Base-by-base conservation (phyloP, 2,329 filamentous ascomycete species). In the Colletotrichum orbiculare region DNA sequence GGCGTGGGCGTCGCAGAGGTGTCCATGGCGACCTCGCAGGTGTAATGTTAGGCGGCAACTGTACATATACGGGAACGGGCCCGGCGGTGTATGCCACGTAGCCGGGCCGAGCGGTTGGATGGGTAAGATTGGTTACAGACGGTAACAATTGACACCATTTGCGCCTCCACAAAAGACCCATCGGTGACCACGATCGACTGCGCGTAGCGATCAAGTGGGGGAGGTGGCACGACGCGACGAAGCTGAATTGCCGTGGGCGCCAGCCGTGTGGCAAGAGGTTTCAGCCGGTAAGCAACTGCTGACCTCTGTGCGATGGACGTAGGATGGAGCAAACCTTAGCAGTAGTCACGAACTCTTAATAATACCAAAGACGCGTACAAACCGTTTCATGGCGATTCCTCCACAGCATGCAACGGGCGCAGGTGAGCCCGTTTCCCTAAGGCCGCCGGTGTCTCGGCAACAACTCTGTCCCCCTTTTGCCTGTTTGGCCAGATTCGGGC, bases 1-100 rank as follows among this genome's bases (percentile, higher is more conserved):
- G n/a, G 33, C 11, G n/a, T 41, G 15, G 13, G 12, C 46, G 37
- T 52, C 8, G 37, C 37, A 9, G 52, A 56, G 52, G 39, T 43
- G 25, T 42, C 47, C 11, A 13, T 25, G 25, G 33, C 37, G 53
- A 2, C n/a, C 41, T 45, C 25, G 39, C 13, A 47, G 47, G 35
- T 52, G 43, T 56, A 53, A 65, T 62, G 57, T 17, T 38, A 15
- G 41, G 25, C 13, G 42, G 46, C 52, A 65, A 53, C 37, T 65
- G 58, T 62, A 65, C 58, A 65, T 65, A 62, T 58, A 62, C 41
- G 37, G 38, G 33, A 8, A 11, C 42, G 46, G 33, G 46, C 33
- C 49, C 43, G 58, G 39, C 41, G n/a, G 17, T 13, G 10, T 34
- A 34, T 17, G 54, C 46, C 46, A 33, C 54, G 35, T 25, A 43